Base-by-base conservation (phyloP, 495 filamentous ascomycete genomes). In the Darksidea phi region DNA sequence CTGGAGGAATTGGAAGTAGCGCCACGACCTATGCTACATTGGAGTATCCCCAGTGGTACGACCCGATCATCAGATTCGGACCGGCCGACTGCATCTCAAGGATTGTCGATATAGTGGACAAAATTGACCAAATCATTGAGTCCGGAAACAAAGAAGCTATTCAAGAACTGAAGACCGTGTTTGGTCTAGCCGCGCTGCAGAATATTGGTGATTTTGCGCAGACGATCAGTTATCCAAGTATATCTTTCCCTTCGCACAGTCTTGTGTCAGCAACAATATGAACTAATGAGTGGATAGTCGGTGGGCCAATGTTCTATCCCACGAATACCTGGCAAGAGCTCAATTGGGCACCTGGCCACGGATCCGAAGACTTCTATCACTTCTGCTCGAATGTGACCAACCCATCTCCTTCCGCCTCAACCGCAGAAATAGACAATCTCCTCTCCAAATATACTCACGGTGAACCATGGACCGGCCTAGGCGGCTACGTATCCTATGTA, bases 21-120 rank as follows among this genome's bases (percentile, higher is more conserved):
- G 87, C 84, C 0, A 87, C 89, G 2, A 84, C 84, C 0, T 78
- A 84, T 57, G 86, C 87, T 7, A 84, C 88, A 36, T 81, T 79
- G 63, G 85, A 89, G 55, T 90, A 83, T 67, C 89, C 86, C 81
- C 53, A 83, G 48, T 89, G 88, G 74, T 87, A 86, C 75, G 63
- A 84, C 84, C 68, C 83, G 84, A 2, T 80, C 84, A 28, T 77
- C 82, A 72, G 81, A 15, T 87, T 78, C 75, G 80, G 72, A 0
- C 80, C 81, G 0, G 68, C 70, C 12, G 74, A 74, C 24, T 90
- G 87, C 64, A 79, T 88, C 17, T 63, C 71, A 0, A 73, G 77
- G 5, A 81, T 88, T 73, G 76, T 72, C 24, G 74, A 85, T 55
- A 73, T 87, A 36, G 74, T 86, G 5, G 88, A 90, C 70, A 84